A percentile compares a stretch with the other conserved stretches of the same genome.
phyloP scores from a whole-genome alignment of 2,329 filamentous ascomycete genomes.

The Phyllosticta citrichinensis region DNA sequence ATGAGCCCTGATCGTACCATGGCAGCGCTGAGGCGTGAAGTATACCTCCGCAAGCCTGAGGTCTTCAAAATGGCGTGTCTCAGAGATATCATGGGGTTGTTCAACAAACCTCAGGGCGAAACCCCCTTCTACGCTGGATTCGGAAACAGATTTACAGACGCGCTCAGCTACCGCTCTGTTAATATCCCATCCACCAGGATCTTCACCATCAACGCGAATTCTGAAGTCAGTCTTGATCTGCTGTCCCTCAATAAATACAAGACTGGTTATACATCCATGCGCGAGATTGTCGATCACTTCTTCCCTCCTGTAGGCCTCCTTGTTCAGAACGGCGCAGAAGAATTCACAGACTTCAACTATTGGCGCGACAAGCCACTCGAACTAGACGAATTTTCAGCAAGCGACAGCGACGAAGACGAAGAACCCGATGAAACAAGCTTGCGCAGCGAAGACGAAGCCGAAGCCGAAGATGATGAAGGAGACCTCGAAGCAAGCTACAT shows the following conservation, averaged over 20 bases:
- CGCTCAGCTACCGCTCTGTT: slow-evolving; percentile 88
- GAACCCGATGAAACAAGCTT: slow-evolving; percentile 36
- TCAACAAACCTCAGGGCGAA: slow-evolving; percentile 49
- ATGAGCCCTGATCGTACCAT: slow-evolving; percentile 92
- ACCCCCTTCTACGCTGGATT: slow-evolving; percentile 96
- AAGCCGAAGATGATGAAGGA: slow-evolving; percentile 30
- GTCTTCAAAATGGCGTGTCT: slow-evolving; percentile 99
- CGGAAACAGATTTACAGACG: slow-evolving; percentile 91
- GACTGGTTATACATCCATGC: slow-evolving; percentile 94
- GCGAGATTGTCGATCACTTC: slow-evolving; percentile 95
- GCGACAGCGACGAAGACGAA: slow-evolving; percentile 47
- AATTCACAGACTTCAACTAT: slow-evolving; percentile 95
- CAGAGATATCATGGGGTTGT: slow-evolving; percentile 84
- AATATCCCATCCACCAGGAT: slow-evolving; percentile 91
- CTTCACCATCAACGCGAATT: slow-evolving; percentile 97
- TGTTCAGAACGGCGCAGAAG: slow-evolving; percentile 80
- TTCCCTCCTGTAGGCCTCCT: slow-evolving; percentile 86
- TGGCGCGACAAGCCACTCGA: slow-evolving; percentile 83
- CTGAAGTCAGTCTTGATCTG: slow-evolving; percentile 85
- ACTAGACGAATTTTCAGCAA: slow-evolving; percentile 79
- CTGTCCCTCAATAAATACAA: slow-evolving; percentile 89
- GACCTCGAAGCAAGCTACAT: slow-evolving; percentile 49
- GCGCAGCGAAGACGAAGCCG: slow-evolving; percentile 43
- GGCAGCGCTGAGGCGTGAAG: slow-evolving; percentile 79
- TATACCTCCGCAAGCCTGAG: slow-evolving; percentile 92